These are phyloP conservation scores for Chenopodium album DNA, from an alignment of 148 eudicot species.

Conservation along the genomic window DNA sequence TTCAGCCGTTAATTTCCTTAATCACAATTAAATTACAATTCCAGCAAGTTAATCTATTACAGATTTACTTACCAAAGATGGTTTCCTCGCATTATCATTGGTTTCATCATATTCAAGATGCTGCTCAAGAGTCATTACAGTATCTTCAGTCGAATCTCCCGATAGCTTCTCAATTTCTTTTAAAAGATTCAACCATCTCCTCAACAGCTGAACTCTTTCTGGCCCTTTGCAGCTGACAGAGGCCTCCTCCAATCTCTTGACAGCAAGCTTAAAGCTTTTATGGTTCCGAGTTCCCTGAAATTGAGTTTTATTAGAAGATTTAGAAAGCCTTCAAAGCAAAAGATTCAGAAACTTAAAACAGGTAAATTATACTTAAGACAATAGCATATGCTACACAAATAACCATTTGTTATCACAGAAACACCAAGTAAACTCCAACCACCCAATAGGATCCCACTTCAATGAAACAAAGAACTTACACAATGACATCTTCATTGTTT, in stretches of 20 bases:
- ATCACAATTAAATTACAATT: no score
- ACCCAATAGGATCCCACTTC: neutral
- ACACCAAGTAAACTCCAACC: neutral
- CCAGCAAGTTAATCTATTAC: neutral
- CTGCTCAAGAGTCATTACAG: constrained; percentile 44
- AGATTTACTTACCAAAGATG: constrained; percentile 57
- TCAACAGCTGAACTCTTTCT: constrained; percentile 74
- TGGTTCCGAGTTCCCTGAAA: constrained; percentile 68
- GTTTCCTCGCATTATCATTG: constrained; percentile 59
- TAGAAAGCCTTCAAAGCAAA: neutral
- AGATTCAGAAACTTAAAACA: neutral
- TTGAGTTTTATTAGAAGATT: constrained; percentile 10
- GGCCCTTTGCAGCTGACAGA: constrained; percentile 74
- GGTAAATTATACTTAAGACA: neutral
- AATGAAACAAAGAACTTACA: neutral
- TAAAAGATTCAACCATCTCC: constrained; percentile 74
- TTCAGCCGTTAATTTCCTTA: no score
- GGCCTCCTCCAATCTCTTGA: constrained; percentile 90
- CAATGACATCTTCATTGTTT: neutral
- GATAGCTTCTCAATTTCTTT: constrained; percentile 70
- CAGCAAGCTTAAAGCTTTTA: constrained; percentile 79
- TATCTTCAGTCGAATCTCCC: constrained; percentile 45
- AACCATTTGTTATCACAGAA: neutral
- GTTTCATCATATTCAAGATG: constrained; percentile 58
- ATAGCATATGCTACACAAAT: neutral